A percentile compares a stretch with the other conserved stretches of the same genome.
These are phyloP conservation scores for Porogramme epimiltina DNA, from an alignment of 1,284 basidiomycete genomes.

Conservation along the genomic window DNA sequence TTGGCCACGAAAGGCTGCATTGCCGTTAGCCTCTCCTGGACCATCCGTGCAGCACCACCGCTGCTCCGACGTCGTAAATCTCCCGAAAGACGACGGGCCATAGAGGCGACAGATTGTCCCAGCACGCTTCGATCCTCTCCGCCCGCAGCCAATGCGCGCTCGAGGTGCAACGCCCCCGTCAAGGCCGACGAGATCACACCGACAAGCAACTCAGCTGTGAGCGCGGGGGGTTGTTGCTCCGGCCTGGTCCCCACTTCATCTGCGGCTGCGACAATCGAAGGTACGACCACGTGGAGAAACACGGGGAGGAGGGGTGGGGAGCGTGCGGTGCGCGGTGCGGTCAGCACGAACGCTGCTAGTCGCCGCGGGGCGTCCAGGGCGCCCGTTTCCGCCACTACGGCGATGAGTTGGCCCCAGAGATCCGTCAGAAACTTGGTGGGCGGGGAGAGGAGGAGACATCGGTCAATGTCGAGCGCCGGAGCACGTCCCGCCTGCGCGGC, in stretches of 20 bases:
- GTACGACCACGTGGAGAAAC: conserved; percentile 66
- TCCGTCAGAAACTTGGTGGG: conserved; percentile 61
- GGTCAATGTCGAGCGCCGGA: conserved; percentile 62
- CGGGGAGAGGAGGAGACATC: conserved; percentile 55
- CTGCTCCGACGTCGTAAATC: conserved; percentile 55
- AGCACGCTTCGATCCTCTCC: conserved; percentile 50
- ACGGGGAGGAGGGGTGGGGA: conserved; percentile 69
- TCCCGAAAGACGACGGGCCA: conserved; percentile 62
- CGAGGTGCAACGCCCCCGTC: conserved; percentile 65
- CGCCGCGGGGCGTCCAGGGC: conserved; percentile 59
- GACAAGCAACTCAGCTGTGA: conserved; percentile 62
- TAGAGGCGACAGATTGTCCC: conserved; percentile 61
- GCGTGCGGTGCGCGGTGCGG: conserved; percentile 50
- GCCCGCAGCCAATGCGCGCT: conserved; percentile 60
- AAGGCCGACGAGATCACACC: conserved; percentile 63
- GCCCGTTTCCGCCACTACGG: conserved; percentile 10
- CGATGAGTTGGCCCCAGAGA: conserved; percentile 33
- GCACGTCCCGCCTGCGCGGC: conserved; percentile 60
- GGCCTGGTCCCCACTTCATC: conserved; percentile 41
- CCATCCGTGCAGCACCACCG: conserved; percentile 45
- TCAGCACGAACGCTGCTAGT: conserved; percentile 65
- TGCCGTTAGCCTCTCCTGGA: conserved; percentile 60
- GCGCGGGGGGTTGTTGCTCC: conserved; percentile 42
- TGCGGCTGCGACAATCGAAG: conserved; percentile 54
- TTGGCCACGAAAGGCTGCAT: conserved; percentile 67